phyloP scores from a whole-genome alignment of 192 early-diverging fungal genomes.

The Rhizophagus clarus region DNA sequence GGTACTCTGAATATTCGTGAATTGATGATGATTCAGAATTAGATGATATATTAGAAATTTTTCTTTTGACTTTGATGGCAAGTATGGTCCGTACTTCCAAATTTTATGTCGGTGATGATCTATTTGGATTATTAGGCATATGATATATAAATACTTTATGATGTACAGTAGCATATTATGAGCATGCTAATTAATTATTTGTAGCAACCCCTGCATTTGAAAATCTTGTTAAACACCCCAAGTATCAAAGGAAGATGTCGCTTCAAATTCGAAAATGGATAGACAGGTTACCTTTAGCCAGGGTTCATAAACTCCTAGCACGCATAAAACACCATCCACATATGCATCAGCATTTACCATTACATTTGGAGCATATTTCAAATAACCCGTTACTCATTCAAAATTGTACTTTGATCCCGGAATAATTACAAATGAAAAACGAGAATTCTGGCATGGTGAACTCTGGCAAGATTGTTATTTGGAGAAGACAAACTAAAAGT shows the following conservation, averaged over 20 bases:
- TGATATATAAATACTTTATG: not conserved
- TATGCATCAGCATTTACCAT: not conserved
- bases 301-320: not conserved
- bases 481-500: not conserved
- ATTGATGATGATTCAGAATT: not conserved
- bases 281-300: not conserved
- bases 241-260: not conserved
- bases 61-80: not conserved
- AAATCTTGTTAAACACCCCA: not conserved
- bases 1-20: too few species aligned
- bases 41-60: not conserved
- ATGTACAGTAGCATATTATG: not conserved
- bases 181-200: not conserved
- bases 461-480: not conserved
- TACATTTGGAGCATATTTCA: not conserved
- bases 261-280: not conserved
- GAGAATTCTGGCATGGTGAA: not conserved
- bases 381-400: not conserved
- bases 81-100: not conserved
- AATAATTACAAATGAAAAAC: not conserved
- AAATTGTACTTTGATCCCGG: conserved; percentile 3
- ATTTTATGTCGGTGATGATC: not conserved
- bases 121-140: not conserved
- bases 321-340: not conserved
- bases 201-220: conserved; percentile 10